Conservation (phyloP, 257 asterid genomes). For the Plantago elongata region DNA sequence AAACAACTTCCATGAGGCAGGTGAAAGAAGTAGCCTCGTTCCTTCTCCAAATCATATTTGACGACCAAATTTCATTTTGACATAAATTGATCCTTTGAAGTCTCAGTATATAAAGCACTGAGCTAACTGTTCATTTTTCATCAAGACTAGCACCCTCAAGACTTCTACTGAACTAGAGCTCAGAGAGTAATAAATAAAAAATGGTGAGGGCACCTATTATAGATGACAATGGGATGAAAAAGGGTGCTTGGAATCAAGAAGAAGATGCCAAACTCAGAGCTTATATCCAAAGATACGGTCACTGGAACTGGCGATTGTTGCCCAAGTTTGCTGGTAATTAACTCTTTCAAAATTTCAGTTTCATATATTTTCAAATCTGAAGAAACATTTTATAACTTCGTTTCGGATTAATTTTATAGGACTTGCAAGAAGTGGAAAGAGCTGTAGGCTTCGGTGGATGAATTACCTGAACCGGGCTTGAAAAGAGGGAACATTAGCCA, state of each 20-base stretch:
- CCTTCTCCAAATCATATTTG: too few species aligned
- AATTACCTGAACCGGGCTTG: constrained; percentile 38
- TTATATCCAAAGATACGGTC: constrained; percentile 16
- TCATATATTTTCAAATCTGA: too few species aligned
- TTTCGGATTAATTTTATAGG: constrained; percentile 20
- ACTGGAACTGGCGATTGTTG: constrained; percentile 22
- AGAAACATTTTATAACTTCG: too few species aligned
- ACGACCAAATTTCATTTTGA: too few species aligned
- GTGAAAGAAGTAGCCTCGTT: too few species aligned
- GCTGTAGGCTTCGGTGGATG: constrained; percentile 48
- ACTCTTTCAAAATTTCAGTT: too few species aligned
- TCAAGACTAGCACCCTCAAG: too few species aligned
- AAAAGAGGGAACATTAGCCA: constrained; percentile 32
- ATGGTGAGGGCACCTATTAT: constrained; percentile 19
- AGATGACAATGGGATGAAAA: constrained; percentile 20
- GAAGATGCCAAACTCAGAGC: constrained; percentile 22
- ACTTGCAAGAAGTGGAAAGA: constrained; percentile 46
- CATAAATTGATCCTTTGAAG: too few species aligned
- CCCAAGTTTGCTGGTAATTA: constrained; percentile 9
- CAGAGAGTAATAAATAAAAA: neutral
- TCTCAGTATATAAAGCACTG: too few species aligned
- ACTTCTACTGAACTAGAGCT: too few species aligned
- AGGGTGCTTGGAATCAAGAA: constrained; percentile 16
- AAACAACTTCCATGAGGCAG: too few species aligned
- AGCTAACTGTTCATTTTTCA: too few species aligned